Conservation (phyloP, 2,329 filamentous ascomycete genomes). For the Hypoxylon sp. region DNA sequence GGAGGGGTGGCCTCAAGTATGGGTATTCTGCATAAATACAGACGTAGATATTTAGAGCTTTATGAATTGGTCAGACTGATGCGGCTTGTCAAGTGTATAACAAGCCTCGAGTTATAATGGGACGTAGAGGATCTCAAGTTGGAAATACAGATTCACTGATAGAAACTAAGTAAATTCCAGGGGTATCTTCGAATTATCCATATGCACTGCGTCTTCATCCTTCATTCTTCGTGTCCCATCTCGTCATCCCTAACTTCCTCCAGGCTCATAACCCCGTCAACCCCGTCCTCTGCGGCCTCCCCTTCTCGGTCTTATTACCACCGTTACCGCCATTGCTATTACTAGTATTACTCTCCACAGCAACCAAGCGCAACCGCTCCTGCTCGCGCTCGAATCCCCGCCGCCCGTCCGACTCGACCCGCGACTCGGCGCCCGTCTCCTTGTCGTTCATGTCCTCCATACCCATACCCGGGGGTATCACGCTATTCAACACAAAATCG, state of each 20-base stretch:
- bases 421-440: constrained; percentile 40
- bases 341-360: constrained; percentile 11
- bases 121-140: not conserved
- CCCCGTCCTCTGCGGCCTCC: not conserved
- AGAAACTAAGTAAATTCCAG: constrained; percentile 2
- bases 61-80: not conserved
- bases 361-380: constrained; percentile 42
- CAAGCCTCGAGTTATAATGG: no score
- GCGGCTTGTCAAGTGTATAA: not conserved
- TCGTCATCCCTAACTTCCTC: not conserved
- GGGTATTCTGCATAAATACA: constrained; percentile 10
- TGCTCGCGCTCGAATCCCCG: constrained; percentile 48
- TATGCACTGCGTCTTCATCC: constrained; percentile 1
- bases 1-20: no score
- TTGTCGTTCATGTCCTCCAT: constrained; percentile 34
- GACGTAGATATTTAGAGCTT: not conserved
- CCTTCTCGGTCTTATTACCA: not conserved
- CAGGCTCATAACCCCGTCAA: constrained; percentile 4
- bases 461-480: constrained; percentile 40
- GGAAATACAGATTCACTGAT: not conserved
- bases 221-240: not conserved
- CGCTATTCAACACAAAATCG: constrained; percentile 43
- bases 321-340: not conserved
- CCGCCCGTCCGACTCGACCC: constrained; percentile 50
- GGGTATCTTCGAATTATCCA: constrained; percentile 35